phyloP scores from a whole-genome alignment of 2,329 filamentous ascomycete genomes.

The Aspergillus ruber region DNA sequence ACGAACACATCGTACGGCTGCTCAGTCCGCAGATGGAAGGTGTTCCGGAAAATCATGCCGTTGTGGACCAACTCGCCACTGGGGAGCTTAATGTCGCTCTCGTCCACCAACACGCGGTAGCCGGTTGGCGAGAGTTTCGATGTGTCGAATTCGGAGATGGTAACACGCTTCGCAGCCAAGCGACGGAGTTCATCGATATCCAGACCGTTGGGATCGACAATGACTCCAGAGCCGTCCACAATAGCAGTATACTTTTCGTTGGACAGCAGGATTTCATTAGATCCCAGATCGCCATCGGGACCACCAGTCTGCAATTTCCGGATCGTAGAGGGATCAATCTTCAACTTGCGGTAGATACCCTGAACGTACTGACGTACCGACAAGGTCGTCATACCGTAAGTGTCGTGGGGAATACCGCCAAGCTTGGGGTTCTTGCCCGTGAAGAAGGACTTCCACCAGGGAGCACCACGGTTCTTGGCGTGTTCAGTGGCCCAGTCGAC shows the following conservation, averaged over 20 bases:
- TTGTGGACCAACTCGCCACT: slow-evolving; percentile 81
- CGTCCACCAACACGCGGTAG: slow-evolving; percentile 87
- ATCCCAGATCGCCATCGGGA: slow-evolving; percentile 91
- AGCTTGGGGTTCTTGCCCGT: slow-evolving; percentile 95
- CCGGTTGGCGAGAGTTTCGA: slow-evolving; percentile 80
- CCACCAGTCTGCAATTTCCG: slow-evolving; percentile 96
- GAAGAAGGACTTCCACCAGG: slow-evolving; percentile 99
- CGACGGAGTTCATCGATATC: slow-evolving; percentile 76
- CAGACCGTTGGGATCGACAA: slow-evolving; percentile 86
- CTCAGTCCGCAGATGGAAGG: slow-evolving; percentile 79
- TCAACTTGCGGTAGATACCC: slow-evolving; percentile 93
- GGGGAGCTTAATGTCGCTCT: slow-evolving; percentile 80
- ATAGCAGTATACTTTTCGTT: slow-evolving; percentile 94
- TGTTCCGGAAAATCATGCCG: slow-evolving; percentile 94
- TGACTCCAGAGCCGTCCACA: slow-evolving; percentile 92
- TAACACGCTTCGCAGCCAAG: slow-evolving; percentile 76
- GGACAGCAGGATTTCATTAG: slow-evolving; percentile 92
- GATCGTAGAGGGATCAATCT: slow-evolving; percentile 77
- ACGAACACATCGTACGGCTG: slow-evolving; percentile 83
- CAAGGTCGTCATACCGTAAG: slow-evolving; percentile 95
- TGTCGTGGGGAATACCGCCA: slow-evolving; percentile 92
- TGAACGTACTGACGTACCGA: slow-evolving; percentile 94
- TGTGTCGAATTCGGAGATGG: slow-evolving; percentile 82
- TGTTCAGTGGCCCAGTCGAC: slow-evolving; percentile 99
- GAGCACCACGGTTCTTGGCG: slow-evolving; percentile 75